Evolutionary conservation across 2,329 filamentous ascomycete genomes (phyloP).

Genomic region (Xylaria sp.): DNA sequence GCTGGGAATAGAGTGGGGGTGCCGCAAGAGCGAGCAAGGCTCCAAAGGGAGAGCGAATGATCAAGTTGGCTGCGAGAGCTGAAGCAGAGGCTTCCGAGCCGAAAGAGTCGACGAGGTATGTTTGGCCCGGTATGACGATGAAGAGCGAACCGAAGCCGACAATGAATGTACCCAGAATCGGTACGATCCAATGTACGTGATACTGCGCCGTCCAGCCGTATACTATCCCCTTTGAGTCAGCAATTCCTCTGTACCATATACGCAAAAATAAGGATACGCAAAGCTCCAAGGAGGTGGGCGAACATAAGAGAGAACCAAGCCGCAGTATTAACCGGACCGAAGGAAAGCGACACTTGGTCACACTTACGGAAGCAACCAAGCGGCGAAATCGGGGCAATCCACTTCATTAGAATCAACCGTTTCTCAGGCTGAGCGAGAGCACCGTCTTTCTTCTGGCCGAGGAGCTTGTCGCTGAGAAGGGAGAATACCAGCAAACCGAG

Average conservation of each 20-base stretch:
- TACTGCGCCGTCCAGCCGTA: slow-evolving; percentile 26
- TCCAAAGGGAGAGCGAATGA: slow-evolving; percentile 19
- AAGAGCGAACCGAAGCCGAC: slow-evolving; percentile 21
- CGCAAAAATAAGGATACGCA: not conserved
- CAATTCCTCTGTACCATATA: not conserved
- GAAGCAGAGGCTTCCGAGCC: slow-evolving; percentile 19
- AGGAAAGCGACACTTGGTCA: not conserved
- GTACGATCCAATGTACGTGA: slow-evolving; percentile 25
- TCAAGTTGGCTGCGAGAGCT: slow-evolving; percentile 20
- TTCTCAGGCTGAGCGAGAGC: not conserved
- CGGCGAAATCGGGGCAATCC: slow-evolving; percentile 12
- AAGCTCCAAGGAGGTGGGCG: no score
- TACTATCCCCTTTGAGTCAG: not conserved
- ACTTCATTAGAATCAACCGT: slow-evolving; percentile 21
- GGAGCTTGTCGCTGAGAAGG: slow-evolving; percentile 7
- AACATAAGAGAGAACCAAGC: not conserved
- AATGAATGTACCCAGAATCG: slow-evolving; percentile 24
- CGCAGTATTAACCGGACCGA: not conserved
- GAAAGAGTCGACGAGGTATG: slow-evolving; percentile 24
- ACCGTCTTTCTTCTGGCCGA: slow-evolving; percentile 5
- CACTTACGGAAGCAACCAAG: slow-evolving; percentile 21
- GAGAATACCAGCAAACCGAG: slow-evolving; percentile 4
- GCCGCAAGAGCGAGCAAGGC: slow-evolving; percentile 18
- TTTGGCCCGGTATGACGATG: slow-evolving; percentile 11
- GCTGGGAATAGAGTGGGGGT: slow-evolving; percentile 7